phyloP scores from a whole-genome alignment of 805 yeast species.

The Schwanniomyces pseudopolymorphus region DNA sequence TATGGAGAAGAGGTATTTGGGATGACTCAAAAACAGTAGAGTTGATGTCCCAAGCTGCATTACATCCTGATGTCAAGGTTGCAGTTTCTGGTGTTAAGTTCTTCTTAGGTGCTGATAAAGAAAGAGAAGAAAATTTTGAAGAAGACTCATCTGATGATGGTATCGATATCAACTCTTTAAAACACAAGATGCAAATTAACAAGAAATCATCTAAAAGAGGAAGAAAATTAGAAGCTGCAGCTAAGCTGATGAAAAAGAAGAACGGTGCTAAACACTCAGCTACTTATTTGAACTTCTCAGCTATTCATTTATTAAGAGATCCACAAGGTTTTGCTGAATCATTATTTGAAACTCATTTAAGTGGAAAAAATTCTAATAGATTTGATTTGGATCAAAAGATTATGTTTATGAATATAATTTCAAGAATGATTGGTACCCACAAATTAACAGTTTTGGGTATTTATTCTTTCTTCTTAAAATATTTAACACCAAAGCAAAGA shows the following conservation, averaged over 20 bases:
- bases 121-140: constrained; percentile 80
- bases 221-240: constrained; percentile 74
- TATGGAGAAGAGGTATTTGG: constrained; percentile 99
- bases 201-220: constrained; percentile 80
- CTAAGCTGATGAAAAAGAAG: constrained; percentile 67
- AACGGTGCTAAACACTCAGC: constrained; percentile 52
- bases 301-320: constrained; percentile 89
- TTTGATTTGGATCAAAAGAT: constrained; percentile 87
- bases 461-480: constrained; percentile 85
- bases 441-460: constrained; percentile 87
- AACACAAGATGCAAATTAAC: constrained; percentile 79
- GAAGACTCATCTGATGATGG: constrained; percentile 73
- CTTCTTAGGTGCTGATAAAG: constrained; percentile 93
- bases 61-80: constrained; percentile 84
- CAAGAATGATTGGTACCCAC: constrained; percentile 91
- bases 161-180: constrained; percentile 68
- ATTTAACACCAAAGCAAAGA: constrained; percentile 88
- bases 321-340: constrained; percentile 97
- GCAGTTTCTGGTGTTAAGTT: constrained; percentile 87
- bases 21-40: constrained; percentile 97
- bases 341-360: constrained; percentile 68
- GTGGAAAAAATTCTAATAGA: constrained; percentile 65
- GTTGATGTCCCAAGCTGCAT: constrained; percentile 92
- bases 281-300: constrained; percentile 85
- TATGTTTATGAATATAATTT: constrained; percentile 79